Percentiles rank a stretch among this genome's conserved stretches.
Evolutionary conservation across 176 grass and related monocot genomes (phyloP).

Genomic region (Pontederia crassipes): DNA sequence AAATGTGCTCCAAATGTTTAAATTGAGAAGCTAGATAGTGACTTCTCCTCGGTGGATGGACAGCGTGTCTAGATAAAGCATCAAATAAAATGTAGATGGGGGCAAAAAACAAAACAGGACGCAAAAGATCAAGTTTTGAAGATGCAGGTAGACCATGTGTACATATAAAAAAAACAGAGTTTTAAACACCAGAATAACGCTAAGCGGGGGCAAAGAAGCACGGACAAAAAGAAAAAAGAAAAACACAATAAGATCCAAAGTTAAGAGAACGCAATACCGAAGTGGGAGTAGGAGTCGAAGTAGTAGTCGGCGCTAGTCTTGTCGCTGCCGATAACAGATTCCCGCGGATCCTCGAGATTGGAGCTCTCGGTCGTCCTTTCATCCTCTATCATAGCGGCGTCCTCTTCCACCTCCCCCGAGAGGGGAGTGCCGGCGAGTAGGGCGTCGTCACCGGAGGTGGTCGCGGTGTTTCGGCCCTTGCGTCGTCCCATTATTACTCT

Average conservation of each 20-base stretch:
- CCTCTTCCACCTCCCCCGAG: constrained; percentile 4
- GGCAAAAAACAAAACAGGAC: neutral
- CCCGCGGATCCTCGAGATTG: neutral
- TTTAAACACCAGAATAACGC: neutral
- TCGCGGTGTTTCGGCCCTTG: neutral
- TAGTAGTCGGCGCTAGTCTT: constrained; percentile 99
- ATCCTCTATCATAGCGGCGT: constrained; percentile 9
- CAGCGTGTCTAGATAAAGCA: too few relatives aligned
- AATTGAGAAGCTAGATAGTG: too few relatives aligned
- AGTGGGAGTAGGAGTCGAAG: constrained; percentile 99
- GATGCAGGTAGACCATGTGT: too few relatives aligned
- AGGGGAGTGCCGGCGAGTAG: neutral
- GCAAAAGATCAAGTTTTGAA: constrained; percentile 3
- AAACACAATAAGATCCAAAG: neutral
- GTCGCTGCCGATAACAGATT: constrained; percentile 44
- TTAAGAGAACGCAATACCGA: constrained; percentile 28
- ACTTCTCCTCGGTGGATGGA: too few relatives aligned
- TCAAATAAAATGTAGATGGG: too few relatives aligned
- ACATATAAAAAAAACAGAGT: neutral
- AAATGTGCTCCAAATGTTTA: too few relatives aligned
- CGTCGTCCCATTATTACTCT: constrained; percentile 1
- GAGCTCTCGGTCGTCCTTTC: constrained; percentile 11
- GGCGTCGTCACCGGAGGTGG: neutral
- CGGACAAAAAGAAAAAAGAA: neutral
- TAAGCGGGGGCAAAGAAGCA: neutral